A percentile compares a stretch with the other conserved stretches of the same genome.
Evolutionary conservation across 176 grass and related monocot genomes (phyloP).

Genomic region (Eragrostis nindensis): DNA sequence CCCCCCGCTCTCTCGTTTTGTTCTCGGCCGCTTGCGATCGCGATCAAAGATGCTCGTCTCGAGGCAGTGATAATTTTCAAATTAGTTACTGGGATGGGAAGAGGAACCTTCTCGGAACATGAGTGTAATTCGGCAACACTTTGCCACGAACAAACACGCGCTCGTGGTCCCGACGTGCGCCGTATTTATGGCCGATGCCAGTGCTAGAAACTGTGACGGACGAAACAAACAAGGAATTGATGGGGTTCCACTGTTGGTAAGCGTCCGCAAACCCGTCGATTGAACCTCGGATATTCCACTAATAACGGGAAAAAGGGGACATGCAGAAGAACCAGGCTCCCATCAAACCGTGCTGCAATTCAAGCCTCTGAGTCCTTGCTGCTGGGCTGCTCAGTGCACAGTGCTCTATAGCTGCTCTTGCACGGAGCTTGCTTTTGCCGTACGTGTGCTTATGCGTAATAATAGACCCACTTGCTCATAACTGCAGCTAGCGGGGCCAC

Average conservation of each 20-base stretch:
- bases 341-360: not conserved
- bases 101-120: not conserved
- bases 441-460: not conserved
- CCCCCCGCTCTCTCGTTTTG: not conserved
- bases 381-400: not conserved
- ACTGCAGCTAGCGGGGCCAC: not conserved
- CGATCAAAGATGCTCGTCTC: not conserved
- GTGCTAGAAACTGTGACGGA: not conserved
- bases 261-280: not conserved
- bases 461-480: not conserved
- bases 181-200: not conserved
- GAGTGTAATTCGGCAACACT: not conserved
- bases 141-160: too few species aligned
- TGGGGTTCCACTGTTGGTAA: constrained; percentile 9
- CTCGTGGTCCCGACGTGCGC: not conserved
- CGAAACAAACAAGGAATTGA: not conserved
- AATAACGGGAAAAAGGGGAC: constrained; percentile 17
- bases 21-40: not conserved
- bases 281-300: not conserved
- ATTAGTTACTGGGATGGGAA: not conserved
- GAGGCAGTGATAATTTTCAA: not conserved
- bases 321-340: constrained; percentile 4
- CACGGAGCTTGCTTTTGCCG: not conserved
- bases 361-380: not conserved
- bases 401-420: not conserved